Evolutionary conservation across 2,329 filamentous ascomycete genomes (phyloP).

Genomic region (Elsinoe ampelina): DNA sequence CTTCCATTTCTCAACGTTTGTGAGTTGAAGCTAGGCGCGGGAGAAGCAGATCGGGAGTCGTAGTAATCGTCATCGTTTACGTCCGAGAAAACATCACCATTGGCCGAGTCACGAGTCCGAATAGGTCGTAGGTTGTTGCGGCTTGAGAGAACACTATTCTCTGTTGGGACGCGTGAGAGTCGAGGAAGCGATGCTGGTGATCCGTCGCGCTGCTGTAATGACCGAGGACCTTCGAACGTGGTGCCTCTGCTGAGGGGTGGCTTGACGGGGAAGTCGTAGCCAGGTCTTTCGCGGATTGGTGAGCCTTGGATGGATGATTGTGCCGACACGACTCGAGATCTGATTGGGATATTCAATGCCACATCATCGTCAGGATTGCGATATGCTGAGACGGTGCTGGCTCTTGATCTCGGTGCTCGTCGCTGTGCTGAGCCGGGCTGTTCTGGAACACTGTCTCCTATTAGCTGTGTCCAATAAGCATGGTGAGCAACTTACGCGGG

Average conservation of each 20-base stretch:
- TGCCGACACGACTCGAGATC: conserved; percentile 36
- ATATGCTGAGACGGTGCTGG: conserved; percentile 56
- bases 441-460: background rate
- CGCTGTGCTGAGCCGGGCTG: conserved; percentile 20
- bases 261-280: conserved; percentile 36
- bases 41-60: conserved; percentile 44
- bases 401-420: conserved; percentile 46
- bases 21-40: conserved; percentile 41
- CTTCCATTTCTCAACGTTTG: conserved; percentile 34
- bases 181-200: conserved; percentile 39
- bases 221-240: conserved; percentile 49
- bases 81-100: conserved; percentile 41
- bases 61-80: conserved; percentile 43
- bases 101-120: conserved; percentile 26
- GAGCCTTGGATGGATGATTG: conserved; percentile 28
- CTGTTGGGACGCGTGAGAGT: conserved; percentile 46
- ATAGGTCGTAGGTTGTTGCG: conserved; percentile 37
- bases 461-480: conserved; percentile 19
- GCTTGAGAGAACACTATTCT: conserved; percentile 42
- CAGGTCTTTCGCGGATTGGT: conserved; percentile 33
- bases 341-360: conserved; percentile 43
- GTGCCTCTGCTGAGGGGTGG: conserved; percentile 42
- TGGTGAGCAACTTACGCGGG: conserved; percentile 46
- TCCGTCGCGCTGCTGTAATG: conserved; percentile 38
- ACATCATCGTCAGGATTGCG: conserved; percentile 47